Percentiles rank a stretch among this genome's conserved stretches.
Conservation (phyloP, 2,329 filamentous ascomycete genomes). For the Colletotrichum euphorbiae region DNA sequence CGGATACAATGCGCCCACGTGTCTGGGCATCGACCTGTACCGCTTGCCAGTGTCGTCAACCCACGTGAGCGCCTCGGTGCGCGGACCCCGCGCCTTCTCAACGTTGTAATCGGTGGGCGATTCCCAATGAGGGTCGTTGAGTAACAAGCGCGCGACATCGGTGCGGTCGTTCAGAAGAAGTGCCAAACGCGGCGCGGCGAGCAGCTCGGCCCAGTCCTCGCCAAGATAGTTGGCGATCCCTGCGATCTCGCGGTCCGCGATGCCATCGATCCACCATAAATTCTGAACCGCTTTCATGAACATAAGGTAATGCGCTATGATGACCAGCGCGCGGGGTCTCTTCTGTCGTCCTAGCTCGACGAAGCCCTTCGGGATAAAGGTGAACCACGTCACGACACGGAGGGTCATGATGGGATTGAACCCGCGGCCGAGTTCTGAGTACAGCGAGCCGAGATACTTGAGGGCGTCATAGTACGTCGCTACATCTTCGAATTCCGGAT, state of each 20-base stretch:
- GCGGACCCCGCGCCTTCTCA: slow-evolving; percentile 10
- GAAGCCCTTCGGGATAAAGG: slow-evolving; percentile 59
- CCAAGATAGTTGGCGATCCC: slow-evolving; percentile 57
- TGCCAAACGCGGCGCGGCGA: slow-evolving; percentile 56
- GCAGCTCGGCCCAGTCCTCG: slow-evolving; percentile 53
- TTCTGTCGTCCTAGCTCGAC: slow-evolving; percentile 55
- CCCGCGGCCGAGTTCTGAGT: slow-evolving; percentile 59
- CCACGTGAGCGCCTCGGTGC: slow-evolving; percentile 35
- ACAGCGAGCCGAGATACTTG: slow-evolving; percentile 63
- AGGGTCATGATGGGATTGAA: slow-evolving; percentile 59
- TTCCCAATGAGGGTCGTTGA: slow-evolving; percentile 58
- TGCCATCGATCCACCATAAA: slow-evolving; percentile 64
- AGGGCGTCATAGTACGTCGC: slow-evolving; percentile 59
- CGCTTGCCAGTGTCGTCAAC: slow-evolving; percentile 40
- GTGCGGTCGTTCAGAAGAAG: slow-evolving; percentile 48
- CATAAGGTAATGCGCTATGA: slow-evolving; percentile 64
- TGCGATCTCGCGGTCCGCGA: slow-evolving; percentile 59
- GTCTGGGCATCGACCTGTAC: slow-evolving; percentile 27
- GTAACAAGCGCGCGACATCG: slow-evolving; percentile 55
- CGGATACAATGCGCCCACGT: slow-evolving; percentile 24
- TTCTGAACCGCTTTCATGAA: slow-evolving; percentile 58
- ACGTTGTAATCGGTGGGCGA: slow-evolving; percentile 41
- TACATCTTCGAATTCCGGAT: slow-evolving; percentile 55
- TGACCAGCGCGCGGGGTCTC: slow-evolving; percentile 61
- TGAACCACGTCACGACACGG: slow-evolving; percentile 65